phyloP scores from a whole-genome alignment of 78 protist genomes.

The Dictyostelium brefeldianum region DNA sequence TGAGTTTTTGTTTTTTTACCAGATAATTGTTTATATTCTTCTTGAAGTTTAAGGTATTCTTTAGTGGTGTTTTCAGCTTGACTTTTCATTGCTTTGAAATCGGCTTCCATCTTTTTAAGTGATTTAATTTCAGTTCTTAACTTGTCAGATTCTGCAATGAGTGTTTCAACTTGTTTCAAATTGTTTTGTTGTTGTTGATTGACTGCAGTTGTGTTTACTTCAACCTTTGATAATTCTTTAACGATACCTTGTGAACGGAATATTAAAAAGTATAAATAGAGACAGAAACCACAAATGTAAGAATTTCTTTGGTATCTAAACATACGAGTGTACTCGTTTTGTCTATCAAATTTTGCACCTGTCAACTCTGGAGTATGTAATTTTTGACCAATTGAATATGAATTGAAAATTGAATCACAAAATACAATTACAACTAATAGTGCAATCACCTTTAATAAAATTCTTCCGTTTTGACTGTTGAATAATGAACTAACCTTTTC shows the following conservation, averaged over 20 bases:
- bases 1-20: constrained; percentile 44
- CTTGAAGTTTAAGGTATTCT: constrained; percentile 39
- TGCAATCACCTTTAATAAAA: constrained; percentile 28
- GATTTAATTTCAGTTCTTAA: constrained; percentile 1
- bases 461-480: constrained; percentile 16
- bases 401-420: constrained; percentile 24
- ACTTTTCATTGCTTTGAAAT: constrained; percentile 61
- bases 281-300: constrained; percentile 54
- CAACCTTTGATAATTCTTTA: constrained; percentile 14
- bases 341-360: constrained; percentile 3
- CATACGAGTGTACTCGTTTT: neutral
- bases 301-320: constrained; percentile 64
- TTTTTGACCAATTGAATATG: constrained; percentile 11
- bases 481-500: neutral
- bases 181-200: constrained; percentile 47
- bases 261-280: constrained; percentile 58
- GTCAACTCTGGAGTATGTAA: constrained; percentile 14
- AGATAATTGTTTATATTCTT: constrained; percentile 15
- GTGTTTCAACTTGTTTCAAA: neutral
- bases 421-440: constrained; percentile 21
- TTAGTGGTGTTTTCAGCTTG: constrained; percentile 57
- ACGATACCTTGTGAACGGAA: constrained; percentile 58
- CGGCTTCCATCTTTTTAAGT: constrained; percentile 57
- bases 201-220: constrained; percentile 31
- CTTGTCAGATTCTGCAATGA: constrained; percentile 5